Evolutionary conservation across 2,329 filamentous ascomycete species (phyloP).

Genomic region (Pseudocercospora cruenta): DNA sequence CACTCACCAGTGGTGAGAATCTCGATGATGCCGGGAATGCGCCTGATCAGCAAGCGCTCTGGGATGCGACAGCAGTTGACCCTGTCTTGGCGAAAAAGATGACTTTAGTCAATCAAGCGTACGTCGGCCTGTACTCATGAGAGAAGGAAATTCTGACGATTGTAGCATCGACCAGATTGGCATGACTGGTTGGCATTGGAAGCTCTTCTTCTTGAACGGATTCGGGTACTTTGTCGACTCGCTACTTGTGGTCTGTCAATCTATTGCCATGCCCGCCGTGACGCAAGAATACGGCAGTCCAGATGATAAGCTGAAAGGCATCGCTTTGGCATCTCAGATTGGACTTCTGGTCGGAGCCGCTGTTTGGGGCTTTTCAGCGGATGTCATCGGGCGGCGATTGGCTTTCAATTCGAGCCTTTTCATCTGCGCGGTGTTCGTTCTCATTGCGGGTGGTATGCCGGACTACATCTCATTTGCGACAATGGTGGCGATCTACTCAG

Average conservation of each 20-base stretch:
- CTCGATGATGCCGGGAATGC: neutral
- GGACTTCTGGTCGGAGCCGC: conserved; percentile 48
- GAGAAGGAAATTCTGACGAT: neutral
- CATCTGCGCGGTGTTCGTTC: conserved; percentile 30
- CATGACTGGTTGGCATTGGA: conserved; percentile 62
- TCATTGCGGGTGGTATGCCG: conserved; percentile 34
- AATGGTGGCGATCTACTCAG: conserved; percentile 32
- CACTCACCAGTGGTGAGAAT: neutral
- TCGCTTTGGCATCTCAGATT: conserved; percentile 47
- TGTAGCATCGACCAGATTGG: conserved; percentile 59
- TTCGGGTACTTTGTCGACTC: conserved; percentile 54
- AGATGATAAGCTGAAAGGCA: conserved; percentile 33
- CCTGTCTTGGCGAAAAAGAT: conserved; percentile 47
- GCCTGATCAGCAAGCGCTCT: neutral
- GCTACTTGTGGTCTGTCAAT: conserved; percentile 43
- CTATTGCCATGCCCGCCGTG: conserved; percentile 40
- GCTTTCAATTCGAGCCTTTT: conserved; percentile 34
- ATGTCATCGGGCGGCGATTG: conserved; percentile 26
- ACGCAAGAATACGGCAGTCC: conserved; percentile 34
- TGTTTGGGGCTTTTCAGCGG: conserved; percentile 31
- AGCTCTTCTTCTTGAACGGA: conserved; percentile 65
- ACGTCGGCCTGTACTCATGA: neutral
- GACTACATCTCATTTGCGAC: conserved; percentile 32
- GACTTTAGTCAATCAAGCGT: conserved; percentile 38
- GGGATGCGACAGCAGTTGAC: conserved; percentile 37